Percentiles rank a stretch among this genome's conserved stretches.
phyloP scores from a whole-genome alignment of 2,329 filamentous ascomycete species.

The Botrytis deweyae region DNA sequence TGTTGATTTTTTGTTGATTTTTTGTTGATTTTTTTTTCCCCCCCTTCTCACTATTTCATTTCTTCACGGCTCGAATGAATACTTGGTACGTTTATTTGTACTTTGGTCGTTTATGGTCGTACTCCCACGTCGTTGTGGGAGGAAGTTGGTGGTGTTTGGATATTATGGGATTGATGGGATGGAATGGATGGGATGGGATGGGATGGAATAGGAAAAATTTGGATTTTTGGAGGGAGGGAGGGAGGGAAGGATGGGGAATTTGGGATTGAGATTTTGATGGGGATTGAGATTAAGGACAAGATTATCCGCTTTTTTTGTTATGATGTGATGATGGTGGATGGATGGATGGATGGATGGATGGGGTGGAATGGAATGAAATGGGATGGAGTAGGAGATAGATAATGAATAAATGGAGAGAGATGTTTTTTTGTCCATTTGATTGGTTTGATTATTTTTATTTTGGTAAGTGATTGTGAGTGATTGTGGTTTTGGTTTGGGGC shows the following conservation, averaged over 20 bases:
- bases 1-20: background rate
- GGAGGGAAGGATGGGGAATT: background rate
- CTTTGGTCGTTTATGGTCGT: background rate
- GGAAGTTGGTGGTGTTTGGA: constrained; percentile 6
- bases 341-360: background rate
- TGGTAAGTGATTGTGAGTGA: background rate
- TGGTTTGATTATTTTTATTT: no score
- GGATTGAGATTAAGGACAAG: background rate
- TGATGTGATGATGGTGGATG: constrained; percentile 6
- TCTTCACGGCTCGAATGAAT: background rate
- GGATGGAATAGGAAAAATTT: background rate
- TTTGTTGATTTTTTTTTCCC: background rate
- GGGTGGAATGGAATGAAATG: no score
- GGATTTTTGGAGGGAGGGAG: background rate
- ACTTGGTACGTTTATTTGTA: background rate
- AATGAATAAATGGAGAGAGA: constrained; percentile 1
- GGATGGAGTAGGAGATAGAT: background rate
- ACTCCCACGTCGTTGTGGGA: background rate
- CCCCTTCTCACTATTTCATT: background rate
- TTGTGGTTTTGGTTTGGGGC: background rate
- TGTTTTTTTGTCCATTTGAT: background rate
- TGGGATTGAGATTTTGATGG: no score
- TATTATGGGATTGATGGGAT: background rate
- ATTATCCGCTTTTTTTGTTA: background rate
- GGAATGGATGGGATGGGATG: background rate